A percentile compares a stretch with the other conserved stretches of the same genome.
Conservation (phyloP, 345 rosid species). For the Alliaria petiolata region DNA sequence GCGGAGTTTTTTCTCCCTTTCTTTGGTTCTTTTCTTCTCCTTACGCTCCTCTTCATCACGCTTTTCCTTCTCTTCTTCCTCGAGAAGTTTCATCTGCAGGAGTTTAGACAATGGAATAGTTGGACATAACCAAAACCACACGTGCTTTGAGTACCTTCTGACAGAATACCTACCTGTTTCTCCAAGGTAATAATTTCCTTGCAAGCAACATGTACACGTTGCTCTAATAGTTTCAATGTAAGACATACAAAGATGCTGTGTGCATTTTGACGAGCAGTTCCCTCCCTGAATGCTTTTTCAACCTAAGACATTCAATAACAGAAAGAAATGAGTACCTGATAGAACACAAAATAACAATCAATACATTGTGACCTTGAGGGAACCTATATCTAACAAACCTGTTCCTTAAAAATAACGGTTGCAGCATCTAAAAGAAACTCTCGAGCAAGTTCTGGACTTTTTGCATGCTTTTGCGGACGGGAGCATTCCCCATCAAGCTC, state of each 20-base stretch:
- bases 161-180: slow-evolving; percentile 62
- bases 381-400: slow-evolving; percentile 42
- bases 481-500: slow-evolving; percentile 95
- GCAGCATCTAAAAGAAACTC: slow-evolving; percentile 99
- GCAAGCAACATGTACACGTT: slow-evolving; percentile 96
- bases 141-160: neutral
- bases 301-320: slow-evolving; percentile 53
- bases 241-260: slow-evolving; percentile 96
- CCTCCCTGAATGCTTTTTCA: slow-evolving; percentile 98
- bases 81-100: slow-evolving; percentile 75
- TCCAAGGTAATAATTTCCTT: slow-evolving; percentile 88
- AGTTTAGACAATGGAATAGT: slow-evolving; percentile 26
- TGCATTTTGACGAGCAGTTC: slow-evolving; percentile 96
- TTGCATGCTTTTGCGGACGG: slow-evolving; percentile 99
- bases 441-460: slow-evolving; percentile 99
- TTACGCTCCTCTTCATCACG: slow-evolving; percentile 94
- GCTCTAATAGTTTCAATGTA: slow-evolving; percentile 74
- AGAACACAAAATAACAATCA: neutral
- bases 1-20: slow-evolving; percentile 88
- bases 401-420: slow-evolving; percentile 92
- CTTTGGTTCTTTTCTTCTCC: slow-evolving; percentile 82
- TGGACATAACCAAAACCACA: slow-evolving; percentile 23
- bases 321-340: slow-evolving; percentile 5
- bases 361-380: neutral
- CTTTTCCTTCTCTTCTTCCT: slow-evolving; percentile 97